These are phyloP conservation scores for Shiraia sp. DNA, from an alignment of 2,329 filamentous ascomycete genomes.

Conservation along the genomic window DNA sequence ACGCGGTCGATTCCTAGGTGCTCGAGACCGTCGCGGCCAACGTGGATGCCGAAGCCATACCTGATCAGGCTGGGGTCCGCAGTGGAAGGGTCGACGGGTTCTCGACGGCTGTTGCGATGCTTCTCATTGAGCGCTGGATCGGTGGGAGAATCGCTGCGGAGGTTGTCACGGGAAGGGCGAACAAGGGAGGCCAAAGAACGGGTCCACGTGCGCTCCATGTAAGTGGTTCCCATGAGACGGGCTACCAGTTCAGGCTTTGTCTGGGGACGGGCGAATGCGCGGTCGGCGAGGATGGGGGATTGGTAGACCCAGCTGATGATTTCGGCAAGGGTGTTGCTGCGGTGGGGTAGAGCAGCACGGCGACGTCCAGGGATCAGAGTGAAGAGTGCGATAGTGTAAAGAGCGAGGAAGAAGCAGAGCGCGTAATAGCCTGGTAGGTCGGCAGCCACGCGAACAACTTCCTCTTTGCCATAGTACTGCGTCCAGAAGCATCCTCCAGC, in stretches of 20 bases:
- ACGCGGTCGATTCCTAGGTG: slow-evolving; percentile 64
- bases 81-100: slow-evolving; percentile 36
- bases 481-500: slow-evolving; percentile 75
- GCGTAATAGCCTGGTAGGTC: slow-evolving; percentile 74
- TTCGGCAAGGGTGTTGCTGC: slow-evolving; percentile 72
- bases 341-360: slow-evolving; percentile 71
- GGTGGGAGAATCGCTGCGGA: slow-evolving; percentile 26
- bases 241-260: slow-evolving; percentile 71
- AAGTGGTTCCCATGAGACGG: slow-evolving; percentile 63
- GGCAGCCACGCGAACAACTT: slow-evolving; percentile 61
- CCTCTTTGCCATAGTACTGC: slow-evolving; percentile 57
- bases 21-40: slow-evolving; percentile 62
- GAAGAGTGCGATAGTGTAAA: slow-evolving; percentile 69
- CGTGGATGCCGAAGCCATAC: slow-evolving; percentile 62
- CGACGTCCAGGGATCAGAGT: slow-evolving; percentile 61
- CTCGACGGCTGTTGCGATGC: slow-evolving; percentile 10
- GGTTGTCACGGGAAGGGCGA: slow-evolving; percentile 31
- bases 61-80: slow-evolving; percentile 39
- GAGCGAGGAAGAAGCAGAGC: slow-evolving; percentile 69
- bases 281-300: slow-evolving; percentile 71
- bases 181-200: slow-evolving; percentile 33
- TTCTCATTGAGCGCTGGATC: slow-evolving; percentile 23
- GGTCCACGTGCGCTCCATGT: slow-evolving; percentile 49
- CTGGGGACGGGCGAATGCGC: slow-evolving; percentile 69
- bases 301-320: slow-evolving; percentile 77